These are phyloP conservation scores for Beta macrorhiza DNA, from an alignment of 179 eudicot genomes.

Conservation along the genomic window DNA sequence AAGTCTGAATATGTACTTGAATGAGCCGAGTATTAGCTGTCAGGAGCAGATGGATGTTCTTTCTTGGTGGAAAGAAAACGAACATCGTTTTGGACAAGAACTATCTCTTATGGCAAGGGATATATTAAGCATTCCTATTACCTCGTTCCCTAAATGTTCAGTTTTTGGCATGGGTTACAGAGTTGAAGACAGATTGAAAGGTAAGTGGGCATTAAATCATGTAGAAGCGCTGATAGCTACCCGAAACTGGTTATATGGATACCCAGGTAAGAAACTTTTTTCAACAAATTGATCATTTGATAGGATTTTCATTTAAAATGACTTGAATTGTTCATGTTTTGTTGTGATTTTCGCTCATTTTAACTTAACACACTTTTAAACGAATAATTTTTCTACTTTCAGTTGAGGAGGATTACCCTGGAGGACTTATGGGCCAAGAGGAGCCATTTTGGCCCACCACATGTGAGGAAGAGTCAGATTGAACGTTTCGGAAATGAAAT, in stretches of 20 bases:
- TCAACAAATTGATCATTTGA: background rate
- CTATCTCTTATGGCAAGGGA: slow-evolving; percentile 21
- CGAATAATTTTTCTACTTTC: background rate
- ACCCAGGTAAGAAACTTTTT: slow-evolving; percentile 7
- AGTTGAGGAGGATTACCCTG: background rate
- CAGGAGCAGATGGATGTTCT: slow-evolving; percentile 12
- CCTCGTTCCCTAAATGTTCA: slow-evolving; percentile 20
- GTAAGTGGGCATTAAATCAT: background rate
- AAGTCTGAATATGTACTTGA: slow-evolving; percentile 8
- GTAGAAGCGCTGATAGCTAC: slow-evolving; percentile 17
- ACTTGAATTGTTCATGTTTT: background rate
- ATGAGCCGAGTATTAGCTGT: slow-evolving; percentile 11
- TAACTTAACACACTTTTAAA: no score
- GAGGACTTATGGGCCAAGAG: background rate
- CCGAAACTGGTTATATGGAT: slow-evolving; percentile 22
- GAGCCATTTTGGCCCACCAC: background rate
- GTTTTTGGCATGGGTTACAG: slow-evolving; percentile 24
- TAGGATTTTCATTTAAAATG: background rate
- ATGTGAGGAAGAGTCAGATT: background rate
- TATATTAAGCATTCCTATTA: slow-evolving; percentile 22
- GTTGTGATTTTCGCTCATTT: background rate
- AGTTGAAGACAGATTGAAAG: slow-evolving; percentile 15
- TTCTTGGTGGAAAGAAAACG: slow-evolving; percentile 25
- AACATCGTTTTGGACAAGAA: slow-evolving; percentile 8
- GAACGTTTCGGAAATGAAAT: background rate